Evolutionary conservation across 345 rosid genomes (phyloP), one percentile per base, ranked within the genome.

Genomic region (Firmiana major): DNA sequence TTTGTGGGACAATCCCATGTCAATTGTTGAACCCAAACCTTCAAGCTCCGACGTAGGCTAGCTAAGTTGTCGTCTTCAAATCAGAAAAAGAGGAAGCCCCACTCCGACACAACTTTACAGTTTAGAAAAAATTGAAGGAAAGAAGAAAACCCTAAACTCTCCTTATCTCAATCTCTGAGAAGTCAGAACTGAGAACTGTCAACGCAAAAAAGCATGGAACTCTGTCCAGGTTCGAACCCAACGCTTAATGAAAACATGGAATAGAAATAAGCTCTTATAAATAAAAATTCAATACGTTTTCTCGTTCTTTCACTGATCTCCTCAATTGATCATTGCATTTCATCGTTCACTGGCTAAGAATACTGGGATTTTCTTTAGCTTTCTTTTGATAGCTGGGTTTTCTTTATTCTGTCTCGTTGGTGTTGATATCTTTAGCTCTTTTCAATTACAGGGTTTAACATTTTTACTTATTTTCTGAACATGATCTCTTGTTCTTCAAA

Each of bases 201-300:
- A 5, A 22, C 42, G 4, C 40, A 5, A 34, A 46, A 63, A 75
- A 21, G 21, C 57, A 28, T 75, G 59, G 68, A 46, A 60, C 28
- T 17, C 26, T 74, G 57, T 6, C 66, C 67, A 74, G 57, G 45
- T 40, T 74, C 40, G 57, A 5, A 24, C 55, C 66, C 42, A 74
- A 22, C 54, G 8, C 77, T 58, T 24, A 11, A 43, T 13, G 36
- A 62, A 62, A 26, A 13, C 7, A 38, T 8, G 1, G 17, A 38
- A 36, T 17, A 38, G 3, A 4, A 38, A 8, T 7, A 7, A 55
- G 21, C 22, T 19, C 3, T n/a, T 19, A 0, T 8, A 8, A 38
- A 19, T 31, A 11, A 8, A 28, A 70, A 28, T 7, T 17, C 45
- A 2, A 15, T 22, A 45, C 63, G 48, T 51, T 57, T 26, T 43